These are phyloP conservation scores for Cocos nucifera DNA, from an alignment of 176 grass and related monocot species.

Conservation along the genomic window DNA sequence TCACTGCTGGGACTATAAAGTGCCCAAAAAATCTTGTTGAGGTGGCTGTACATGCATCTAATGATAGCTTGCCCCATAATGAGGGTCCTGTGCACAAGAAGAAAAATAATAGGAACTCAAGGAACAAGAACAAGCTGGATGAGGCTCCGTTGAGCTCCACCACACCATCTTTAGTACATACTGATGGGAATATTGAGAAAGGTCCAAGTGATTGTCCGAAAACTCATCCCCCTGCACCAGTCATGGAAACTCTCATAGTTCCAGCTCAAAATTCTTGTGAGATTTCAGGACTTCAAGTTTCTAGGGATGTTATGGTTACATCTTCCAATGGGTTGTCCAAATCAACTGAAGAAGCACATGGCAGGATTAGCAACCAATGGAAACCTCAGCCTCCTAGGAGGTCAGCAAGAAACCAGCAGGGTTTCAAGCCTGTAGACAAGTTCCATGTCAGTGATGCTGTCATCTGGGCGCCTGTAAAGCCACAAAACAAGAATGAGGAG, in stretches of 20 bases:
- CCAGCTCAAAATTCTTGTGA: constrained; percentile 36
- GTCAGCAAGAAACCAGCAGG: constrained; percentile 56
- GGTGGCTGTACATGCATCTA: constrained; percentile 8
- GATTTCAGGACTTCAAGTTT: constrained; percentile 35
- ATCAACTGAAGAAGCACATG: constrained; percentile 31
- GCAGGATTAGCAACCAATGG: constrained; percentile 34
- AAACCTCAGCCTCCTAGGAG: constrained; percentile 51
- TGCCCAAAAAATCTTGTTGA: constrained; percentile 32
- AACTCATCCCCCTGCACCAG: constrained; percentile 29
- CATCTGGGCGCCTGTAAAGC: constrained; percentile 74
- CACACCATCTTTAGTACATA: constrained; percentile 17
- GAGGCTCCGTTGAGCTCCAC: constrained; percentile 30
- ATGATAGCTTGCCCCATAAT: constrained; percentile 20
- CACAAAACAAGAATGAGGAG: constrained; percentile 27
- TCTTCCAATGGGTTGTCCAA: constrained; percentile 27
- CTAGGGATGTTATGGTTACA: constrained; percentile 30
- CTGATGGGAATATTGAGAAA: constrained; percentile 33
- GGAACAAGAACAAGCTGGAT: constrained; percentile 73
- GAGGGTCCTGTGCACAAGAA: constrained; percentile 63
- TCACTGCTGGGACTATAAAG: constrained; percentile 16
- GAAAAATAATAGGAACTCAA: constrained; percentile 38
- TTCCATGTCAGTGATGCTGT: constrained; percentile 48
- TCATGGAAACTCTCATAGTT: constrained; percentile 45
- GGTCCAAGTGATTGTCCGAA: constrained; percentile 26
- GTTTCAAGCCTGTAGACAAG: constrained; percentile 39